phyloP scores from a whole-genome alignment of 306 rosid species.

The Sechiopsis laciniata region DNA sequence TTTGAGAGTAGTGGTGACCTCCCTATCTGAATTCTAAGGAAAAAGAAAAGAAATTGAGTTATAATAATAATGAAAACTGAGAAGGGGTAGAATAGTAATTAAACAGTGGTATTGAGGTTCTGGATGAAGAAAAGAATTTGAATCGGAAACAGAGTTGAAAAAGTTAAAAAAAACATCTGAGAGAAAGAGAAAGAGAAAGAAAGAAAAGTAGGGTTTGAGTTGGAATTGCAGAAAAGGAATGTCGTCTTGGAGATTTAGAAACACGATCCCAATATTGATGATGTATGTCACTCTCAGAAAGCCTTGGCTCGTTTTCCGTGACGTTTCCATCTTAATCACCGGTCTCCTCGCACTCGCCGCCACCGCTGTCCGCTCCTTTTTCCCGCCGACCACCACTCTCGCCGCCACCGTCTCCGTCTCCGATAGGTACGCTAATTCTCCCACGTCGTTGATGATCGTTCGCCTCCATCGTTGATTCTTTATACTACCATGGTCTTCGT shows the following conservation, averaged over 20 bases:
- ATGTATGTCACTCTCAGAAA: constrained; percentile 46
- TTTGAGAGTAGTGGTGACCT: too few species aligned
- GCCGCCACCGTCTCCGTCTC: constrained; percentile 28
- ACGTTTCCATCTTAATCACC: constrained; percentile 28
- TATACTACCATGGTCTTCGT: background rate
- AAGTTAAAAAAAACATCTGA: background rate
- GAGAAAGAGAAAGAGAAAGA: background rate
- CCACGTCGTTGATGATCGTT: constrained; percentile 44
- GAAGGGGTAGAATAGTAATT: constrained; percentile 5
- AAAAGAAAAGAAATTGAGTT: too few species aligned
- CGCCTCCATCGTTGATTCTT: constrained; percentile 44
- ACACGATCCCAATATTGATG: constrained; percentile 29
- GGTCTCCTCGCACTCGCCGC: constrained; percentile 35
- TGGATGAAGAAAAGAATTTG: background rate
- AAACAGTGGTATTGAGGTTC: background rate
- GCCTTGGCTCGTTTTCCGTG: constrained; percentile 36
- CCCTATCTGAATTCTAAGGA: too few species aligned
- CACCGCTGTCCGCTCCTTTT: constrained; percentile 32
- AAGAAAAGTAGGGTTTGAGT: too few species aligned
- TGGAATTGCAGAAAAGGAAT: constrained; percentile 14
- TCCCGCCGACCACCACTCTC: background rate
- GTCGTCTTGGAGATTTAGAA: constrained; percentile 29
- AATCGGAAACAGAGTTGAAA: background rate
- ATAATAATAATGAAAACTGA: background rate
- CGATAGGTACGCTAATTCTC: constrained; percentile 29